Evolutionary conservation across 73 alveolate genomes (phyloP).

Genomic region (Paraurostyla sp.): DNA sequence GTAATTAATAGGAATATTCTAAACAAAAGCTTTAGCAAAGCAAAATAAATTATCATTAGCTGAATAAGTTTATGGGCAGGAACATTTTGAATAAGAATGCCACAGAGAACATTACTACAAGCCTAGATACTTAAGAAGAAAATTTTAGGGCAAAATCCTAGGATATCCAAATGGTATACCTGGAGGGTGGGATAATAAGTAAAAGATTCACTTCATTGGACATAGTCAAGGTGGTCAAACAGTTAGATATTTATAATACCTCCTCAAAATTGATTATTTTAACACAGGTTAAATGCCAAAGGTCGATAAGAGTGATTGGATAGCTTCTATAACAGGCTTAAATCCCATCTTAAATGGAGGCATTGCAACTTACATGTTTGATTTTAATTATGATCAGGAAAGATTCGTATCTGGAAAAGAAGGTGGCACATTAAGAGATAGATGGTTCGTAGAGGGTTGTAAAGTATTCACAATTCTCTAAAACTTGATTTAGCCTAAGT

Average conservation of each 20-base stretch:
- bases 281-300: not conserved
- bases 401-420: not conserved
- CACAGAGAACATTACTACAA: slow-evolving; percentile 31
- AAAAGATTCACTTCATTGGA: slow-evolving; percentile 51
- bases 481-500: not conserved
- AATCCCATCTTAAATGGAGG: slow-evolving; percentile 42
- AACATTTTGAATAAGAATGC: slow-evolving; percentile 18
- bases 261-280: slow-evolving; percentile 56
- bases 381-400: slow-evolving; percentile 10
- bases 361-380: slow-evolving; percentile 31
- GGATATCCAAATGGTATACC: slow-evolving; percentile 51
- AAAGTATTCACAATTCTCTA: slow-evolving; percentile 12
- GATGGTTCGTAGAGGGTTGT: slow-evolving; percentile 1
- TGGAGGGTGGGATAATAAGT: slow-evolving; percentile 37
- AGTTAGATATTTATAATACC: slow-evolving; percentile 52
- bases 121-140: slow-evolving; percentile 45
- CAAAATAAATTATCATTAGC: not conserved
- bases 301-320: slow-evolving; percentile 52
- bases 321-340: slow-evolving; percentile 49
- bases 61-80: slow-evolving; percentile 53
- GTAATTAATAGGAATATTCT: slow-evolving; percentile 56
- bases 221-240: slow-evolving; percentile 67
- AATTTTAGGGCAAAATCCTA: not conserved
- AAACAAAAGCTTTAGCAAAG: not conserved
- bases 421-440: slow-evolving; percentile 8